phyloP scores from a whole-genome alignment of 2,329 filamentous ascomycete species.

The Ustilaginoidea virens region DNA sequence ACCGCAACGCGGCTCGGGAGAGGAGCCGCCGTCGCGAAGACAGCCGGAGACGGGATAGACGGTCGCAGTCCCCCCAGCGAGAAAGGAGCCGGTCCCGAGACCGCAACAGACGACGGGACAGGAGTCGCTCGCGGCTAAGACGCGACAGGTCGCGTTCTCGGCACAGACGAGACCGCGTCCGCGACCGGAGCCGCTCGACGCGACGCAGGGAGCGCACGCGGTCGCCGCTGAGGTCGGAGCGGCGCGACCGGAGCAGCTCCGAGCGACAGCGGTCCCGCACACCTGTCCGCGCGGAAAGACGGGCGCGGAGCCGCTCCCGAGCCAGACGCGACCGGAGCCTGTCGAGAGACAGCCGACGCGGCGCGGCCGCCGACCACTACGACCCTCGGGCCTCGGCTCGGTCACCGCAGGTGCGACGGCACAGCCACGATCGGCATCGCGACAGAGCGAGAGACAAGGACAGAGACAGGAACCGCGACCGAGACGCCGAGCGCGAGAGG shows the following conservation, averaged over 20 bases:
- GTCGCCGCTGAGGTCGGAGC: slow-evolving; percentile 17
- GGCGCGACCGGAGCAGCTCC: slow-evolving; percentile 13
- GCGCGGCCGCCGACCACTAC: slow-evolving; percentile 8
- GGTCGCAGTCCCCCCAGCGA: slow-evolving; percentile 23
- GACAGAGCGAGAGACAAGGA: too few species aligned
- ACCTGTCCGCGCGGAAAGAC: background rate
- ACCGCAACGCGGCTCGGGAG: slow-evolving; percentile 13
- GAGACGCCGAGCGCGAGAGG: slow-evolving; percentile 10
- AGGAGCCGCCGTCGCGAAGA: slow-evolving; percentile 15
- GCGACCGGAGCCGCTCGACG: slow-evolving; percentile 19
- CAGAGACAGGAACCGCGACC: slow-evolving; percentile 10
- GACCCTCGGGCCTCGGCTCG: slow-evolving; percentile 8
- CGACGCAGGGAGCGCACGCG: slow-evolving; percentile 16
- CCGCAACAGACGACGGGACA: slow-evolving; percentile 19
- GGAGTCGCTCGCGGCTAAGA: slow-evolving; percentile 19
- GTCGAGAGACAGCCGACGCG: slow-evolving; percentile 10
- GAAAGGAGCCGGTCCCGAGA: slow-evolving; percentile 18
- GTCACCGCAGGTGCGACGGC: slow-evolving; percentile 12
- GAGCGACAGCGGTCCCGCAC: slow-evolving; percentile 9
- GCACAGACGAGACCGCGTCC: slow-evolving; percentile 15
- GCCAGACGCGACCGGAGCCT: slow-evolving; percentile 8
- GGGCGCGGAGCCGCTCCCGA: slow-evolving; percentile 7
- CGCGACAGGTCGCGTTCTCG: slow-evolving; percentile 26
- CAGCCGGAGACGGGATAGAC: slow-evolving; percentile 18
- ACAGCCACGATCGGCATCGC: slow-evolving; percentile 14